Evolutionary conservation across 2,329 filamentous ascomycete genomes (phyloP), one percentile per base, ranked within the genome.

Genomic region (Fusarium clavum): DNA sequence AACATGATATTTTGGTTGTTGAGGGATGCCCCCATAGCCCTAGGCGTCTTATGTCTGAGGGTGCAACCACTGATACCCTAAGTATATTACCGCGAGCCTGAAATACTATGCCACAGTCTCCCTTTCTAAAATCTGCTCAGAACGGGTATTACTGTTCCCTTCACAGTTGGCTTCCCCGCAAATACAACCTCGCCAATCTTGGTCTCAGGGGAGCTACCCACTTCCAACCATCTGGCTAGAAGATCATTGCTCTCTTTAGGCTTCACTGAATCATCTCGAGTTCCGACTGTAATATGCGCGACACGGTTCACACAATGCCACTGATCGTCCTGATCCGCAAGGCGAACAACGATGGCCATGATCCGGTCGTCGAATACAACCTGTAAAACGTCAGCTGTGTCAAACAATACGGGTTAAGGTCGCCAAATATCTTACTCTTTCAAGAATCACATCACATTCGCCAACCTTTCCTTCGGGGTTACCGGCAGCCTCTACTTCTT

Each of bases 181-280:
- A 90, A 81, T 12, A 84, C 77, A 20, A 87, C 70, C 59, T 88
- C 87, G 7, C 75, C 69, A 30, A 88, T 85, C 14, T 78, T 77
- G 40, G 80, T 83, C n/a, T 79, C 79, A 3, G 73, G 80, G 3
- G 82, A 81, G 25, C 80, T 78, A 1, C 86, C 87, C 30, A 79
- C 71, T 67, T 91, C 85, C 66, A 96, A 77, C 95, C 95, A 98
- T 64, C 84, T 84, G 69, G 85, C 85, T 61, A 99, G 80, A 76
- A 99, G 74, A 63, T 93, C 90, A 77, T 99, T 99, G 82, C 94
- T 97, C 83, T 99, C 95, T 80, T 92, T 94, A 0, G 96, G 95
- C 83, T 98, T 98, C 75, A 98, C 88, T 10, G 84, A 80, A 48
- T 85, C 80, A 70, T 90, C 87, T 12, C 90, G 88, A 1, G 96